A percentile compares a stretch with the other conserved stretches of the same genome.
Conservation (phyloP, 2,329 filamentous ascomycete genomes). For the Phyllosticta citribraziliensis region DNA sequence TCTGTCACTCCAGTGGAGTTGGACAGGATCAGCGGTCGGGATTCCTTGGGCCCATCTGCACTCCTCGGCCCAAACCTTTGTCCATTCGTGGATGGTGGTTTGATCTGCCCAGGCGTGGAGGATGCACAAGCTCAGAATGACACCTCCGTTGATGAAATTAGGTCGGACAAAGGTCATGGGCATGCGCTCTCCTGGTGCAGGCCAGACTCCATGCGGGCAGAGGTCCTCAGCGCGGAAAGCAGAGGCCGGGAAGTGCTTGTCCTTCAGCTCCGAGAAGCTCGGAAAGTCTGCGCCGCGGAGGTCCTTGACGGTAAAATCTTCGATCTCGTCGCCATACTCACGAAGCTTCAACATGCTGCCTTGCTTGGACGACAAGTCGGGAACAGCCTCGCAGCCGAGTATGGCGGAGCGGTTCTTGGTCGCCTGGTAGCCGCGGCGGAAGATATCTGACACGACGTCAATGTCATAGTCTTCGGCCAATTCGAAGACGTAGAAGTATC, state of each 20-base stretch:
- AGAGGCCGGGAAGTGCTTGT: not conserved
- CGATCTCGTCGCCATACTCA: not conserved
- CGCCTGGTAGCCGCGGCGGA: not conserved
- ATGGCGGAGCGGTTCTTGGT: not conserved
- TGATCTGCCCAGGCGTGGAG: not conserved
- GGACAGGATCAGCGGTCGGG: not conserved
- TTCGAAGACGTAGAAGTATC: constrained; percentile 1
- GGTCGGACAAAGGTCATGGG: not conserved
- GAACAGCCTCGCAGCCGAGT: not conserved
- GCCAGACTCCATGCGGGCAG: not conserved
- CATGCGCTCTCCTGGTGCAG: not conserved
- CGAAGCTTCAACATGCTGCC: not conserved
- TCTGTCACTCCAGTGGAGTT: not conserved
- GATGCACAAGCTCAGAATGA: constrained; percentile 1
- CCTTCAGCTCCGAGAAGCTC: not conserved
- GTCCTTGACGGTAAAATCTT: not conserved
- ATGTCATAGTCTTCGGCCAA: not conserved
- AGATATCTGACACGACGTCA: not conserved
- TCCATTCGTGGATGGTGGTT: not conserved
- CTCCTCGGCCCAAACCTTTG: not conserved
- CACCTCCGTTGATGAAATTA: not conserved
- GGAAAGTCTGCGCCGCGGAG: not conserved
- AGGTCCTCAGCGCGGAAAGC: not conserved
- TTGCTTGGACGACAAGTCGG: not conserved
- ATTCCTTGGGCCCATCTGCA: not conserved